Conservation (phyloP, 1,284 basidiomycete genomes). For the Cutaneotrichosporon sp. region DNA sequence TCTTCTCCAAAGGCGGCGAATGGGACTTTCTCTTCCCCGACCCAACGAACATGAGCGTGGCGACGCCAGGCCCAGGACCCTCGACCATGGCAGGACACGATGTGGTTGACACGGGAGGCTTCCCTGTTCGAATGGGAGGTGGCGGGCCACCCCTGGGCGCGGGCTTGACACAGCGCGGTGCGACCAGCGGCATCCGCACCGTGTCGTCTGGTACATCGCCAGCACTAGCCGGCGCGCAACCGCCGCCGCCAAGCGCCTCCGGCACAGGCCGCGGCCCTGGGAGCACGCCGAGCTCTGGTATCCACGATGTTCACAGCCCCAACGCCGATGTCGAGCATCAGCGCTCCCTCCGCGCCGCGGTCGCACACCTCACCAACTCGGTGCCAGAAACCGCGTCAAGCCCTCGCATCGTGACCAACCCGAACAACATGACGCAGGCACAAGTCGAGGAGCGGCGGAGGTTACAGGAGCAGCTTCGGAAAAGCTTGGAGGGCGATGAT, state of each 20-base stretch:
- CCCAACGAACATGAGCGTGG: slow-evolving; percentile 14
- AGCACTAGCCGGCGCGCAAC: not conserved
- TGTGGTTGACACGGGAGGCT: slow-evolving; percentile 1
- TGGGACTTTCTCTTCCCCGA: slow-evolving; percentile 28
- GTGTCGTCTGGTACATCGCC: not conserved
- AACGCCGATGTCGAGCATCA: slow-evolving; percentile 20
- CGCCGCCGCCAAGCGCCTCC: not conserved
- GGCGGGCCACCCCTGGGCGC: slow-evolving; percentile 4
- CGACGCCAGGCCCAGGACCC: slow-evolving; percentile 16
- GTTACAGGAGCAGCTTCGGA: slow-evolving; percentile 36
- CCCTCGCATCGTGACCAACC: slow-evolving; percentile 19
- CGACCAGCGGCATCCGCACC: not conserved
- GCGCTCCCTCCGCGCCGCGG: slow-evolving; percentile 24
- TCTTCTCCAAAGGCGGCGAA: slow-evolving; percentile 11
- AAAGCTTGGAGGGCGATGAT: slow-evolving; percentile 33
- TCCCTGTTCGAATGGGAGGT: slow-evolving; percentile 12
- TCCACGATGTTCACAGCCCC: slow-evolving; percentile 9
- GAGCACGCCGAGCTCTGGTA: not conserved
- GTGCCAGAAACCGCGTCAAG: slow-evolving; percentile 8
- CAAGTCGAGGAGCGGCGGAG: slow-evolving; percentile 38
- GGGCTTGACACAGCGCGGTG: not conserved
- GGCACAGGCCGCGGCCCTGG: not conserved
- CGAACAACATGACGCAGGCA: slow-evolving; percentile 30
- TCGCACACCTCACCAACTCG: slow-evolving; percentile 26
- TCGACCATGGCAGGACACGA: slow-evolving; percentile 6